Evolutionary conservation across 495 filamentous ascomycete species (phyloP).

Genomic region (Penicilliopsis zonata): DNA sequence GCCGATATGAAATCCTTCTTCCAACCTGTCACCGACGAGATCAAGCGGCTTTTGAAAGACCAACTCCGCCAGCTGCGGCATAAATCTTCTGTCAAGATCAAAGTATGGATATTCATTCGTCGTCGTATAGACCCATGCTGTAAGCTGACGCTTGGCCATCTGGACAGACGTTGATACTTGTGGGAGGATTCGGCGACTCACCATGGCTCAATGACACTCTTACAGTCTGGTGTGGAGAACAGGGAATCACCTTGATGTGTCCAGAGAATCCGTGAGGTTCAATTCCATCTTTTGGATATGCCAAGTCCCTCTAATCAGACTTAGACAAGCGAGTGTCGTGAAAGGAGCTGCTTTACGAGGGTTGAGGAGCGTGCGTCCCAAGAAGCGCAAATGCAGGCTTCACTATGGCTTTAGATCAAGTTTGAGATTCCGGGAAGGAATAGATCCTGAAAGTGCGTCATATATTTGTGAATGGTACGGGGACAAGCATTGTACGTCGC

Average conservation of each 20-base stretch:
- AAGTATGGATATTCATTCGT: too few species aligned
- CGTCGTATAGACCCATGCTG: conserved; percentile 23
- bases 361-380: neutral
- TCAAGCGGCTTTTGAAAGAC: too few species aligned
- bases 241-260: neutral
- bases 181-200: conserved; percentile 58
- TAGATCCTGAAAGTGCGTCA: neutral
- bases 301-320: neutral
- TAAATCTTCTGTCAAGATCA: too few species aligned
- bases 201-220: conserved; percentile 33
- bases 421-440: neutral
- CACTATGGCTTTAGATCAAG: neutral
- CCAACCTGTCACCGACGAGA: conserved; percentile 42
- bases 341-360: neutral
- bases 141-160: conserved; percentile 18
- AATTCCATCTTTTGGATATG: neutral
- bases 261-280: neutral
- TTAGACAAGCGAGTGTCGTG: neutral
- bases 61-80: too few species aligned
- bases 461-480: too few species aligned
- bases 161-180: conserved; percentile 46
- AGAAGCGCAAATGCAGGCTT: neutral
- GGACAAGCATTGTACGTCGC: too few species aligned
- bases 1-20: conserved; percentile 45
- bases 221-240: neutral